phyloP scores from a whole-genome alignment of 2,329 filamentous ascomycete species.

The Trichoderma simmonsii region DNA sequence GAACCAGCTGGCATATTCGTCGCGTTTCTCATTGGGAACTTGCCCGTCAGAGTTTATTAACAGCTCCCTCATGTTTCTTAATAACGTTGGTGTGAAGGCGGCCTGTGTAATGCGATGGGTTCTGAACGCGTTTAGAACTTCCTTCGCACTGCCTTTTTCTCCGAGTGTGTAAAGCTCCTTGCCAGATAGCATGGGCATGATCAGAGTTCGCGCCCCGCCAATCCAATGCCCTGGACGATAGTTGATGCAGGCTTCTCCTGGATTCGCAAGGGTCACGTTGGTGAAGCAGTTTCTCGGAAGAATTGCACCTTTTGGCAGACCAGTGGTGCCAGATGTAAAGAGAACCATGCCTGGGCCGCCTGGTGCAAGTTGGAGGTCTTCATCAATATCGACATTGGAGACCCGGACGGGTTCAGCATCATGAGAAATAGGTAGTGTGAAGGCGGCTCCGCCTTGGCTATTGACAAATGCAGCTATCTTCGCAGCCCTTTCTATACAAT shows the following conservation, averaged over 20 bases:
- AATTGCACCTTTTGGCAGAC: not conserved
- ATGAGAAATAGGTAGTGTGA: not conserved
- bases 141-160: not conserved
- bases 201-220: not conserved
- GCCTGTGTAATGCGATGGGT: not conserved
- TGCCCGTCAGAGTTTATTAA: not conserved
- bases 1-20: not conserved
- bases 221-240: not conserved
- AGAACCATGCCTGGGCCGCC: not conserved
- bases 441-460: not conserved
- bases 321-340: not conserved
- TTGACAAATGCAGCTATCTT: not conserved
- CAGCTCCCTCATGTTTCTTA: not conserved
- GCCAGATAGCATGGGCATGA: not conserved
- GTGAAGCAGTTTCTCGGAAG: not conserved
- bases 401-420: not conserved
- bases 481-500: not conserved
- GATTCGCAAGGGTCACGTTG: not conserved
- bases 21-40: not conserved
- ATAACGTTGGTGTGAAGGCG: not conserved
- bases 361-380: not conserved
- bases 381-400: not conserved
- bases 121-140: not conserved
- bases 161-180: not conserved
- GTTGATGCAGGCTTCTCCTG: not conserved